These are phyloP conservation scores for Mycena galopus DNA, from an alignment of 768 basidiomycete species.

Conservation along the genomic window DNA sequence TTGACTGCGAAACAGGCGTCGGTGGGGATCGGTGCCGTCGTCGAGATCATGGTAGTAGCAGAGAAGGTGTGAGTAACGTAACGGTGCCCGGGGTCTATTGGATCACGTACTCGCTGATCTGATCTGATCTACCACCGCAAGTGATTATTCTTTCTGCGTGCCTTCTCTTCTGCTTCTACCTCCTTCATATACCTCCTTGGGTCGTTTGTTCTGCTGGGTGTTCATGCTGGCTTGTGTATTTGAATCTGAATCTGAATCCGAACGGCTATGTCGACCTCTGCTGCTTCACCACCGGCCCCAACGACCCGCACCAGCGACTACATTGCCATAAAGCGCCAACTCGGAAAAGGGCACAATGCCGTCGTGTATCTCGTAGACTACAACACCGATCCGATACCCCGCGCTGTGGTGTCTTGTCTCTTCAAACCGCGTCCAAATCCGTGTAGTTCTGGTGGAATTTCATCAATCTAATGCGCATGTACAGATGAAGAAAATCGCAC, in stretches of 20 bases:
- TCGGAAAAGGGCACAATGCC: conserved; percentile 34
- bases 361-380: conserved; percentile 32
- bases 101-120: background rate
- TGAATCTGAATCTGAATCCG: no score
- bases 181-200: no score
- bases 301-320: background rate
- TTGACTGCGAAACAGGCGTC: conserved; percentile 69
- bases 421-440: no score
- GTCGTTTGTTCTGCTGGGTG: no score
- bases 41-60: conserved; percentile 25
- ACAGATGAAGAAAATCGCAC: conserved; percentile 36
- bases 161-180: background rate
- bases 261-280: no score
- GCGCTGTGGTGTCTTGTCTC: conserved; percentile 31
- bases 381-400: conserved; percentile 23
- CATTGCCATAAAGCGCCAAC: conserved; percentile 20
- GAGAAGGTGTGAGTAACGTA: background rate
- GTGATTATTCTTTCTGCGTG: background rate
- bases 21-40: conserved; percentile 48
- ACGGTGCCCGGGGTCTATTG: conserved; percentile 10
- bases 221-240: no score
- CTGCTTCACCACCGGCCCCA: background rate
- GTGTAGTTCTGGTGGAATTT: no score
- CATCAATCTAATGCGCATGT: background rate
- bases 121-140: conserved; percentile 14